Evolutionary conservation across 495 filamentous ascomycete genomes (phyloP).

Genomic region (Neurospora intermedia): DNA sequence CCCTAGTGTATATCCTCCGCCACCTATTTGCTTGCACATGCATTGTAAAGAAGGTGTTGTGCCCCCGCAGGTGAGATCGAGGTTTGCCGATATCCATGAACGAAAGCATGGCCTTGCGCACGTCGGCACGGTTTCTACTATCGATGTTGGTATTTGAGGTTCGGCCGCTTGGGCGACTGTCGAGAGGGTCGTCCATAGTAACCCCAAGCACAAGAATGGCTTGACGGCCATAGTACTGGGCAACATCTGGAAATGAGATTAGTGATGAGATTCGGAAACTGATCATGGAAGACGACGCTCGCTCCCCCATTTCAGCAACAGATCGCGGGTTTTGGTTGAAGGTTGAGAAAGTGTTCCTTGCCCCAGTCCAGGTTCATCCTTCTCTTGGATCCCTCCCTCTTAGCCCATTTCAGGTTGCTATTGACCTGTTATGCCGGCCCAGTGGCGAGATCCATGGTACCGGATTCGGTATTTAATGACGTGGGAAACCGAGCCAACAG

Average conservation of each 20-base stretch:
- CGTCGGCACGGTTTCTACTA: conserved; percentile 43
- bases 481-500: conserved; percentile 10
- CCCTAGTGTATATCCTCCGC: conserved; percentile 55
- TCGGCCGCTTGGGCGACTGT: conserved; percentile 12
- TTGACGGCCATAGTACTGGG: conserved; percentile 34
- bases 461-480: conserved; percentile 11
- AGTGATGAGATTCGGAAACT: neutral
- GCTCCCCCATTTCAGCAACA: neutral
- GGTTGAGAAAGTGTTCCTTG: neutral
- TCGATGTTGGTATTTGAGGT: conserved; percentile 22
- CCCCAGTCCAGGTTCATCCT: neutral
- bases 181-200: conserved; percentile 26
- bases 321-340: neutral
- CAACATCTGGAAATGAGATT: conserved; percentile 24
- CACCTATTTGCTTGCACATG: conserved; percentile 49
- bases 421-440: neutral
- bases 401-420: neutral
- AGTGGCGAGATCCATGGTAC: conserved; percentile 3
- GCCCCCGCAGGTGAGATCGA: conserved; percentile 39
- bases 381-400: neutral
- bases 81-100: conserved; percentile 51
- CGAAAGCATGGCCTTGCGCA: conserved; percentile 55
- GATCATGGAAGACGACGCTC: neutral
- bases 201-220: conserved; percentile 21
- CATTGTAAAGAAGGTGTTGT: conserved; percentile 43